Conservation (phyloP, 345 rosid genomes). For the Streptanthus diversifolius region DNA sequence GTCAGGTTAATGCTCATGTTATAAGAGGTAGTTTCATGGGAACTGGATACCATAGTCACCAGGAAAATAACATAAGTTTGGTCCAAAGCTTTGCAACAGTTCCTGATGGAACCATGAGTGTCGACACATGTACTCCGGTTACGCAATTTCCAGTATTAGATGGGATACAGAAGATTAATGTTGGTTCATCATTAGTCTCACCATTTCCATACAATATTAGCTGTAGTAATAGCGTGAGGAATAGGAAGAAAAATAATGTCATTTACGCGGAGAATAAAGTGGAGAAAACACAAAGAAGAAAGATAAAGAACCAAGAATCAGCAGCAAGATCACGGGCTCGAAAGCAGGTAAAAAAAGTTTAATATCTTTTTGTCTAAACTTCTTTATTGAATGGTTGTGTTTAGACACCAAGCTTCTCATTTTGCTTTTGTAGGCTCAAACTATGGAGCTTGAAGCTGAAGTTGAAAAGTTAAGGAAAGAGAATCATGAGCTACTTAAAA, state of each 20-base stretch:
- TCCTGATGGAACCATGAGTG: slow-evolving; percentile 34
- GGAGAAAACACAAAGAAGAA: slow-evolving; percentile 81
- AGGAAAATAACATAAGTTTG: slow-evolving; percentile 26
- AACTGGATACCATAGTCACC: slow-evolving; percentile 43
- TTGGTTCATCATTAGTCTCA: slow-evolving; percentile 58
- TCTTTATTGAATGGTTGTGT: neutral
- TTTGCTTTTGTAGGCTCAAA: slow-evolving; percentile 54
- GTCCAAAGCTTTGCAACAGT: slow-evolving; percentile 48
- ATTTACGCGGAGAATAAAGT: slow-evolving; percentile 46
- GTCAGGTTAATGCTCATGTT: slow-evolving; percentile 44
- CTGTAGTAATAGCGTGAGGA: slow-evolving; percentile 45
- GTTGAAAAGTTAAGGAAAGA: slow-evolving; percentile 66
- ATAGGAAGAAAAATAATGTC: slow-evolving; percentile 39
- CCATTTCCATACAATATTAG: slow-evolving; percentile 55
- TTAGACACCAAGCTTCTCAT: neutral
- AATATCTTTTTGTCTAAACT: neutral
- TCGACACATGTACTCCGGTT: slow-evolving; percentile 39
- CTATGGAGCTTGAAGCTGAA: slow-evolving; percentile 81
- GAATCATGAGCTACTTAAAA: slow-evolving; percentile 55
- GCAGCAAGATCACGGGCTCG: slow-evolving; percentile 96
- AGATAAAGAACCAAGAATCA: slow-evolving; percentile 91
- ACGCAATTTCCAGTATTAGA: slow-evolving; percentile 51
- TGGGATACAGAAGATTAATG: slow-evolving; percentile 57
- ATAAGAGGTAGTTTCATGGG: slow-evolving; percentile 47
- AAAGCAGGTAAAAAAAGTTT: slow-evolving; percentile 57